These are phyloP conservation scores for Lagerstroemia speciosa DNA, from an alignment of 345 rosid genomes.

Conservation along the genomic window DNA sequence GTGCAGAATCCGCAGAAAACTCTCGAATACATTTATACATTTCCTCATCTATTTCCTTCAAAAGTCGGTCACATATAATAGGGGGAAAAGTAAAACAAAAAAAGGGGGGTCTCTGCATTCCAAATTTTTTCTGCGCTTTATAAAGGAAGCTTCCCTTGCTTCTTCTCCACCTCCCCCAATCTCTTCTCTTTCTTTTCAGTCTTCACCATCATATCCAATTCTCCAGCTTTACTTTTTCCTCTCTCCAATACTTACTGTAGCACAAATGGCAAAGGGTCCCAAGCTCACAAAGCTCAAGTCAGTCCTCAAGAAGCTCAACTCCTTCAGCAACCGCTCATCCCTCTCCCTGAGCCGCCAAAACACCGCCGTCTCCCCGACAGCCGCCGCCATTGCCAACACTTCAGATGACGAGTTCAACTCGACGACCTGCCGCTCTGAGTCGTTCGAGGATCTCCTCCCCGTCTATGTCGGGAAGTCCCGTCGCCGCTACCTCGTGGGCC, in stretches of 20 bases:
- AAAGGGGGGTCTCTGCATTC: too few relatives aligned
- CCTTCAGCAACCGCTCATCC: conserved; percentile 45
- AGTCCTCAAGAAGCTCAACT: conserved; percentile 72
- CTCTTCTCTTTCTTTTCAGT: neutral
- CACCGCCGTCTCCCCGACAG: conserved; percentile 31
- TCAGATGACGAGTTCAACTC: conserved; percentile 7
- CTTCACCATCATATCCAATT: conserved; percentile 17
- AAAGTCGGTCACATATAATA: too few relatives aligned
- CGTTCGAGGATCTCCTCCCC: conserved; percentile 32
- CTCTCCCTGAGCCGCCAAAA: conserved; percentile 16
- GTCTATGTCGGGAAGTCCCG: conserved; percentile 82
- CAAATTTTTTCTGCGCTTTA: neutral
- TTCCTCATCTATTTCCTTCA: too few relatives aligned
- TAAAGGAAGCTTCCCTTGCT: neutral
- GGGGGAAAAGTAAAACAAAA: too few relatives aligned
- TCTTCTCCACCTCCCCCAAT: neutral
- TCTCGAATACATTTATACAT: too few relatives aligned
- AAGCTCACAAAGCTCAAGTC: conserved; percentile 72
- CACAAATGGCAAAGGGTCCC: conserved; percentile 50
- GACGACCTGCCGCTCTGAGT: neutral
- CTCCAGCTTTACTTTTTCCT: conserved; percentile 11
- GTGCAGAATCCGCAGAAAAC: too few relatives aligned
- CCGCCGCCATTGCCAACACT: conserved; percentile 14
- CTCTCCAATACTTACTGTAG: neutral
- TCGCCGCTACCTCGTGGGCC: conserved; percentile 56